Percentiles rank a stretch among this genome's conserved stretches.
phyloP scores from a whole-genome alignment of 257 asterid species.

The Petunia axillaris region DNA sequence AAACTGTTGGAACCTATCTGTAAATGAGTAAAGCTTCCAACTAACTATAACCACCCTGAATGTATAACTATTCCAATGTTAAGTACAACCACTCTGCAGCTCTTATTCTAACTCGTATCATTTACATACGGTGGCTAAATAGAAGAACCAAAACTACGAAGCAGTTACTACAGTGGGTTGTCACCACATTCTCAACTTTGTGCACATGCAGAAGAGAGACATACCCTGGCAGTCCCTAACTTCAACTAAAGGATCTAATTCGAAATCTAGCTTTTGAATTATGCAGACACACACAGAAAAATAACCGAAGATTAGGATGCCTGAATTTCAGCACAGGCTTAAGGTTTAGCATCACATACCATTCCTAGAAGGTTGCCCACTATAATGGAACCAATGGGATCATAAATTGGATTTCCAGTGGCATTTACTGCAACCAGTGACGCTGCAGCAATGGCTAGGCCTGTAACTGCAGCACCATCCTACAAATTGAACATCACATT shows the following conservation, averaged over 20 bases:
- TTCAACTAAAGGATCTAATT: not conserved
- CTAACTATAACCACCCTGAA: no score
- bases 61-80: no score
- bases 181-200: not conserved
- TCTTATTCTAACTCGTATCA: no score
- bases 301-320: not conserved
- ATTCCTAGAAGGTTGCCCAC: constrained; percentile 98
- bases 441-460: constrained; percentile 93
- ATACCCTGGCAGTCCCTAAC: not conserved
- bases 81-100: no score
- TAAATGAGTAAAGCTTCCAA: no score
- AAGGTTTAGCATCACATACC: constrained; percentile 53
- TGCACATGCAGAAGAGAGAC: not conserved
- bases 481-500: constrained; percentile 41
- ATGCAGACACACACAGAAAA: not conserved
- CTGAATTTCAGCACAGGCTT: constrained; percentile 2
- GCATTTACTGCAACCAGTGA: constrained; percentile 87
- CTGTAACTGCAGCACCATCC: constrained; percentile 99
- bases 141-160: not conserved
- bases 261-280: not conserved
- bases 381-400: constrained; percentile 92
- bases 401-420: constrained; percentile 96
- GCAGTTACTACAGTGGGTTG: not conserved
- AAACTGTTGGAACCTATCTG: no score
- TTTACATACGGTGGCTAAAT: not conserved